Evolutionary conservation across 169 alveolate genomes (phyloP), one percentile per base, ranked within the genome.

Genomic region (Cystoisospora suis): DNA sequence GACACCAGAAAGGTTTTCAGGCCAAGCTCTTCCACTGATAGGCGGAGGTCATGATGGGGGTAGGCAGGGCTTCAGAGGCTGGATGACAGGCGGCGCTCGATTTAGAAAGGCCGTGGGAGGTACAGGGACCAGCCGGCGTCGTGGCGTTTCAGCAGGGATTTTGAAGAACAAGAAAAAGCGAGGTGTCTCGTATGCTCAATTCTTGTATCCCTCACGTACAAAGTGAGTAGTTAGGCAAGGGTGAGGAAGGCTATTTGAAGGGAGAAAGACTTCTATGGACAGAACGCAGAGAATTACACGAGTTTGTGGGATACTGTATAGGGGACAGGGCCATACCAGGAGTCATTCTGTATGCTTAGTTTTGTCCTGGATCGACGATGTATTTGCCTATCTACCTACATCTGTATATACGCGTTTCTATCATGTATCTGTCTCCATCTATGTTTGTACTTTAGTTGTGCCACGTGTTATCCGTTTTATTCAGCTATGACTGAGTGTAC

Each of bases 181-280:
- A 38, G 83, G 83, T 38, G 83, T 72, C 58, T 72, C 83, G 34
- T 72, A 72, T 53, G 83, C 83, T 27, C 83, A 72, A 56, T 72
- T 72, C 83, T 53, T 72, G 40, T 72, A 40, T 38, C 83, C 83
- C 32, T 72, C 83, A 3, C 83, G 32, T 5, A 15, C 42, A 29
- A 5, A 6, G 83, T 72, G 45, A 38, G 83, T 12, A 32, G 0
- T 5, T 1, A 36, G 32, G 65, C 65, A 53, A 15, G 65, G 29
- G 65, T 53, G 65, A 12, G 23, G 65, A 12, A 53, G 65, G 29
- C 65, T 53, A 53, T 53, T 15, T 53, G 23, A 53, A 53, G 65
- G 23, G 65, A 23, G 65, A 12, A 53, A 53, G 23, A 23, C 23
- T 15, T 53, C 12, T 23, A 53, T 53, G 65, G 65, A 53, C 23